A percentile compares a stretch with the other conserved stretches of the same genome.
These are phyloP conservation scores for Mycena galopus DNA, from an alignment of 768 basidiomycete species.

Conservation along the genomic window DNA sequence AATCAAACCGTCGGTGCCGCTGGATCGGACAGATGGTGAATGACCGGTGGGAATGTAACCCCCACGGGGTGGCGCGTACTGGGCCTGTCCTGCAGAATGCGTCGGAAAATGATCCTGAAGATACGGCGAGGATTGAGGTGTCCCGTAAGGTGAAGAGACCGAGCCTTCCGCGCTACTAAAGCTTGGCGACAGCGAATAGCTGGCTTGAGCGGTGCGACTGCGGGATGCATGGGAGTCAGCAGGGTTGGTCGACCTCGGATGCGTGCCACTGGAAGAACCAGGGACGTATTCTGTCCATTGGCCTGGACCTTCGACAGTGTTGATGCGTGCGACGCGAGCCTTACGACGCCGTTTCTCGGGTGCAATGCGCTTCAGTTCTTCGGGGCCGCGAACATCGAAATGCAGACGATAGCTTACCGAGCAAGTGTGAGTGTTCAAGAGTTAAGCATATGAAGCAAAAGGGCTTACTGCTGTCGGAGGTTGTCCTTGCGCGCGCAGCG, in stretches of 20 bases:
- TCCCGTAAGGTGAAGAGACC: not conserved
- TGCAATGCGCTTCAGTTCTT: not conserved
- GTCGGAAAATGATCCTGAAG: not conserved
- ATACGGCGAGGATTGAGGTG: not conserved
- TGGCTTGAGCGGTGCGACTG: not conserved
- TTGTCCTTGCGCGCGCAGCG: constrained; percentile 1
- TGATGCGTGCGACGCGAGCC: not conserved
- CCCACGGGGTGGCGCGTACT: not conserved
- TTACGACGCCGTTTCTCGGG: not conserved
- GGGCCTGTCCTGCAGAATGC: not conserved
- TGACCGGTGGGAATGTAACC: not conserved
- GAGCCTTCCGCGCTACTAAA: not conserved
- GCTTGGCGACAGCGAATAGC: not conserved
- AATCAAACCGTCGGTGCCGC: not conserved
- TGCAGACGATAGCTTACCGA: not conserved
- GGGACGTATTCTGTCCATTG: not conserved
- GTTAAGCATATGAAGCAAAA: too few relatives aligned
- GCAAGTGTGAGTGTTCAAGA: not conserved
- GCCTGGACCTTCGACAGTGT: not conserved
- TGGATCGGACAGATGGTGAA: not conserved
- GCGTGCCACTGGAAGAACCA: not conserved
- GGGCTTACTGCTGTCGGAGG: not conserved
- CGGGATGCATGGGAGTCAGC: not conserved
- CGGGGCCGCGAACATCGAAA: not conserved
- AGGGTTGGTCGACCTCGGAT: too few relatives aligned